phyloP scores from a whole-genome alignment of 1,284 basidiomycete genomes.

The Pseudozyma tsukubaensis region DNA sequence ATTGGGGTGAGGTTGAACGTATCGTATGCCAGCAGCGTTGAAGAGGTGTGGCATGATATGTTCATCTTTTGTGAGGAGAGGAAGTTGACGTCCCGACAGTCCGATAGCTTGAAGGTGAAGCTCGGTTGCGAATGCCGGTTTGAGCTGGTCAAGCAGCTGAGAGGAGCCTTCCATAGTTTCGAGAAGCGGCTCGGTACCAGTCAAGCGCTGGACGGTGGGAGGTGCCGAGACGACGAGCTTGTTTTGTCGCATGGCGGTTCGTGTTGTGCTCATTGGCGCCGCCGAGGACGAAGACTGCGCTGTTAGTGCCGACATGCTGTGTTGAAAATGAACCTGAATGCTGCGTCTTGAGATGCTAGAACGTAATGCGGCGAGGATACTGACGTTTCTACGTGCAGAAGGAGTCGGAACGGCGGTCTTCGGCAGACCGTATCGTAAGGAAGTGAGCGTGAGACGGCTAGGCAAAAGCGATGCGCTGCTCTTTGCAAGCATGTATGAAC shows the following conservation, averaged over 20 bases:
- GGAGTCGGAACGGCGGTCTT: neutral
- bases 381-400: neutral
- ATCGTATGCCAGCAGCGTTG: conserved; percentile 37
- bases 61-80: conserved; percentile 31
- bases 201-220: conserved; percentile 18
- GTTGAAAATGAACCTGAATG: neutral
- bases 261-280: conserved; percentile 7
- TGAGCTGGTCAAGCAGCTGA: conserved; percentile 31
- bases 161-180: conserved; percentile 18
- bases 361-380: neutral
- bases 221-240: conserved; percentile 30
- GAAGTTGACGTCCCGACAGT: conserved; percentile 27
- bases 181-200: conserved; percentile 27
- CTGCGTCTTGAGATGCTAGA: too few relatives aligned
- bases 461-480: neutral
- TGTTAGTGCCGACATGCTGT: conserved; percentile 8
- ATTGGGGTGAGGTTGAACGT: conserved; percentile 43
- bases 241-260: conserved; percentile 27
- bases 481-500: conserved; percentile 26
- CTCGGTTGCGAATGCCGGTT: conserved; percentile 21
- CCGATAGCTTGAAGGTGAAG: conserved; percentile 39
- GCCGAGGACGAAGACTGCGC: conserved; percentile 2
- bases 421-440: neutral
- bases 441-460: conserved; percentile 1
- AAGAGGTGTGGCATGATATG: conserved; percentile 30